Evolutionary conservation across 2,329 filamentous ascomycete genomes (phyloP).

Genomic region (Akanthomyces uredinophilus): DNA sequence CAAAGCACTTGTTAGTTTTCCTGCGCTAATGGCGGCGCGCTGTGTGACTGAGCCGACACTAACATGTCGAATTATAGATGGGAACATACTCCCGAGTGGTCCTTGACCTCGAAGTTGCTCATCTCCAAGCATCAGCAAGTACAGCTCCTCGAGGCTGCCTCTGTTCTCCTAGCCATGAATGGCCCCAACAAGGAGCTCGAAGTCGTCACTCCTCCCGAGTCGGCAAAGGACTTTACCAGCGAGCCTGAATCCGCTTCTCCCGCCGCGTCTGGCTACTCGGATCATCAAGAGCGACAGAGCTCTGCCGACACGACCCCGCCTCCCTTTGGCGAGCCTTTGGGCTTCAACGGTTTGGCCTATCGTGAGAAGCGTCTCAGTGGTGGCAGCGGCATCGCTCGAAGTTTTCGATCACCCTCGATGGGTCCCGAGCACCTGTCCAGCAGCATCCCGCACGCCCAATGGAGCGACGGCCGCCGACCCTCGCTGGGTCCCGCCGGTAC

Average conservation of each 20-base stretch:
- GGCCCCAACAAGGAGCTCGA: slow-evolving; percentile 42
- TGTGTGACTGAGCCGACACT: neutral
- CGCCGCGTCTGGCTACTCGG: slow-evolving; percentile 73
- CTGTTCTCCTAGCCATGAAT: slow-evolving; percentile 93
- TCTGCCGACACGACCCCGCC: slow-evolving; percentile 92
- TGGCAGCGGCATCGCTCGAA: slow-evolving; percentile 61
- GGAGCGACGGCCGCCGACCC: slow-evolving; percentile 66
- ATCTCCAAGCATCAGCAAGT: slow-evolving; percentile 99
- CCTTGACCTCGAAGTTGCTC: slow-evolving; percentile 90
- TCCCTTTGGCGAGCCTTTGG: slow-evolving; percentile 64
- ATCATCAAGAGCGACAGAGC: slow-evolving; percentile 70
- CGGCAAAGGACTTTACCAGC: slow-evolving; percentile 64
- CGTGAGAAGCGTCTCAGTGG: slow-evolving; percentile 56
- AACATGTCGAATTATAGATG: slow-evolving; percentile 57
- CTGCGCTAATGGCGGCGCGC: slow-evolving; percentile 37
- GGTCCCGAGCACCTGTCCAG: slow-evolving; percentile 46
- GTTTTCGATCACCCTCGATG: slow-evolving; percentile 66
- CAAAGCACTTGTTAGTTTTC: slow-evolving; percentile 98
- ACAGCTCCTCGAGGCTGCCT: slow-evolving; percentile 91
- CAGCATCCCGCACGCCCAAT: slow-evolving; percentile 21
- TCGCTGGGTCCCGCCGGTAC: slow-evolving; percentile 73
- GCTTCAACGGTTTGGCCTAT: slow-evolving; percentile 46
- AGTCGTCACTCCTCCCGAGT: slow-evolving; percentile 58
- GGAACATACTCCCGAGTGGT: slow-evolving; percentile 99
- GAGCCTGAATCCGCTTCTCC: slow-evolving; percentile 79